Evolutionary conservation across 176 grass and related monocot genomes (phyloP), one percentile per base, ranked within the genome.

Genomic region (Aegilops speltoides): DNA sequence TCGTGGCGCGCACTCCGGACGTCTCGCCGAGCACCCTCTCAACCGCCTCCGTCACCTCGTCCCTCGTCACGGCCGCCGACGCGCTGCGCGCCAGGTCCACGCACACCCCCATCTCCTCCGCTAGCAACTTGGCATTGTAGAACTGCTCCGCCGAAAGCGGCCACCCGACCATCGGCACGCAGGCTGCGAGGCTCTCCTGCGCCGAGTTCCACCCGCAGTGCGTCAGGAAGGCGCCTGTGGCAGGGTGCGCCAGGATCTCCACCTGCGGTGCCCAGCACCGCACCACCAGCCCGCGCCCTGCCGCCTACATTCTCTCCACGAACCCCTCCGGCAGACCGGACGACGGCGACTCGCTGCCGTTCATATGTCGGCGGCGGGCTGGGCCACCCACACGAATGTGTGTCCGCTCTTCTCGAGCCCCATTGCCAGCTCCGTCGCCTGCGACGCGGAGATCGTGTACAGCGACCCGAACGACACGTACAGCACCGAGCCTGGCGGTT

Each of bases 171-270:
- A 60, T 60, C 5, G 57, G 57, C 57, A 60, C 57, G 20, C 57
- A 8, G 8, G 0, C 1, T 0, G 37, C 37, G 37, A 40, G 37
- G 37, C 37, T 40, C 37, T 31, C 29, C 29, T 31, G 29, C 29
- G 46, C 71, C 15, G 89, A 91, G 75, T 84, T 91, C 89, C 89
- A 87, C 6, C 89, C 89, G 4, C 89, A 86, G 66, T 91, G 89
- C 8, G 73, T 91, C 33, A 91, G 65, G 73, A 91, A 91, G 45
- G 43, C 85, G 7, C 89, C 81, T n/a, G 76, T 79, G 33, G 85
- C 66, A 4, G 57, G 6, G 60, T 91, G 89, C 13, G 9, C 80
- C 14, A 87, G 45, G 31, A 87, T 29, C 50, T 80, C 46, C 75
- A 83, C 74, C 76, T 87, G 89, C 13, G 89, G 89, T 2, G 82